Evolutionary conservation across 768 basidiomycete species (phyloP).

Genomic region (Hericium rajendrae): DNA sequence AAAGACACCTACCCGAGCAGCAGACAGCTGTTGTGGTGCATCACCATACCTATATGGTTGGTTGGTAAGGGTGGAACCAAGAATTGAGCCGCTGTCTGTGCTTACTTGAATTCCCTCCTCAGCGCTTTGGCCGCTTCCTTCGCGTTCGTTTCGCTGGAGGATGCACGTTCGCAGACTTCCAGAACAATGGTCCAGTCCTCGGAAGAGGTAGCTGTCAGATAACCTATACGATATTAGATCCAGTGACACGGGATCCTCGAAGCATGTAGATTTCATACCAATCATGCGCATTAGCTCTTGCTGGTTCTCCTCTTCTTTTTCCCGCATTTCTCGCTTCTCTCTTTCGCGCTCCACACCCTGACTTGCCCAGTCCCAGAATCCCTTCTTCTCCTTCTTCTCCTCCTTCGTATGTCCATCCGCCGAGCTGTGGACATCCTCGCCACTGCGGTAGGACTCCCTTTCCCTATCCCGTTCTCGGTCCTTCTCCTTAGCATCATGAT

Average conservation of each 20-base stretch:
- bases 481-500: constrained; percentile 16
- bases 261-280: constrained; percentile 29
- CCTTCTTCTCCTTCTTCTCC: constrained; percentile 37
- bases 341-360: constrained; percentile 26
- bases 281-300: constrained; percentile 62
- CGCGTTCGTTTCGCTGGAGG: constrained; percentile 57
- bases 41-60: constrained; percentile 10
- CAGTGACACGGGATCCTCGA: not conserved
- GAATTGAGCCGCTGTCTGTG: not conserved
- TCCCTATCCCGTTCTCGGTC: constrained; percentile 16
- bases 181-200: constrained; percentile 78
- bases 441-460: constrained; percentile 18
- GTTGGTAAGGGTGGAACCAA: too few relatives aligned
- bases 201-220: constrained; percentile 65
- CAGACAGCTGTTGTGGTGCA: constrained; percentile 12
- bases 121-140: constrained; percentile 81
- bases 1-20: constrained; percentile 9
- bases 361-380: constrained; percentile 39
- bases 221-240: constrained; percentile 35
- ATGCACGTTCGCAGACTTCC: constrained; percentile 80
- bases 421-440: constrained; percentile 22
- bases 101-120: constrained; percentile 77
- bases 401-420: constrained; percentile 20
- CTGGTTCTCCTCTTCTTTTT: constrained; percentile 33
- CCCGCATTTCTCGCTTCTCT: constrained; percentile 28